A percentile compares a stretch with the other conserved stretches of the same genome.
Evolutionary conservation across 106 monocot species (phyloP).

Genomic region (Hemerocallis citrina): DNA sequence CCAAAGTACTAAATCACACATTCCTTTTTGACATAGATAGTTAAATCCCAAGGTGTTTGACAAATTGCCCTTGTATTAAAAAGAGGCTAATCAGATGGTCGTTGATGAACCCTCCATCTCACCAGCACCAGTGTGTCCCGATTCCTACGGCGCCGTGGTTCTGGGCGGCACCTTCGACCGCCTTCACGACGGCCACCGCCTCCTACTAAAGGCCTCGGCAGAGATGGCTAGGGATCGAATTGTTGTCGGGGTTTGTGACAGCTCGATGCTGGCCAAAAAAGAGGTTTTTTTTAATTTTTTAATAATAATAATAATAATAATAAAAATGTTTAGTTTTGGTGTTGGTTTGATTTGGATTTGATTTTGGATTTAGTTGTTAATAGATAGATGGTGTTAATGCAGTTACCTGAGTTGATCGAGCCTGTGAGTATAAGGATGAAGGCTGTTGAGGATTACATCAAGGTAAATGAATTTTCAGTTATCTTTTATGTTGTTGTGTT

Average conservation of each 20-base stretch:
- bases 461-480: too few species aligned
- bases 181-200: constrained; percentile 39
- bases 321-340: too few species aligned
- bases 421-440: constrained; percentile 50
- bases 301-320: too few species aligned
- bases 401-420: constrained; percentile 52
- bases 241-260: constrained; percentile 52
- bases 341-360: not conserved
- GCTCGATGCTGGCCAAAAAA: constrained; percentile 55
- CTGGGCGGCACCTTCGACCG: constrained; percentile 50
- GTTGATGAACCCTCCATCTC: too few species aligned
- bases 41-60: too few species aligned
- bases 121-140: too few species aligned
- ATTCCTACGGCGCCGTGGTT: constrained; percentile 21
- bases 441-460: constrained; percentile 59
- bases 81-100: too few species aligned
- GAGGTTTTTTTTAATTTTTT: constrained; percentile 30
- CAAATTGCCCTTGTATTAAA: too few species aligned
- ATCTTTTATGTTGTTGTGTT: too few species aligned
- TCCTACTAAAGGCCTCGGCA: constrained; percentile 51
- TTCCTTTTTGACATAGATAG: too few species aligned
- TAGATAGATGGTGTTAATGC: constrained; percentile 5
- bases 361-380: not conserved
- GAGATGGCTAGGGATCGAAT: constrained; percentile 51
- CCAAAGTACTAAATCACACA: too few species aligned